Evolutionary conservation across 1,284 basidiomycete genomes (phyloP).

Genomic region (Cutaneotrichosporon mucoides): DNA sequence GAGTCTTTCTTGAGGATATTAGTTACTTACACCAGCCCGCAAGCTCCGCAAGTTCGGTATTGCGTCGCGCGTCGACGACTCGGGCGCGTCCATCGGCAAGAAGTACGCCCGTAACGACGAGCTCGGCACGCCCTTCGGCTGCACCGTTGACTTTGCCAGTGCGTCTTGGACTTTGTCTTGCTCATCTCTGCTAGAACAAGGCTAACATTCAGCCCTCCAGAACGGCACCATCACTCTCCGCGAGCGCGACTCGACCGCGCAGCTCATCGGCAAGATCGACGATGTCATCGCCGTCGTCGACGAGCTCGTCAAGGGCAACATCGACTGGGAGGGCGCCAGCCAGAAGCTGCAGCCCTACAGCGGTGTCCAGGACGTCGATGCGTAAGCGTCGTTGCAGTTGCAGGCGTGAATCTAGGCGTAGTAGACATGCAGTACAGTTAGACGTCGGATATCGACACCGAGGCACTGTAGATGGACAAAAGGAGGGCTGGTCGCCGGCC

Average conservation of each 20-base stretch:
- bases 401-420: too few relatives aligned
- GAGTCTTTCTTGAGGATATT: constrained; percentile 49
- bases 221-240: constrained; percentile 85
- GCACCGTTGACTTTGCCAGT: constrained; percentile 98
- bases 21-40: constrained; percentile 56
- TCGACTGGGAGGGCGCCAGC: constrained; percentile 77
- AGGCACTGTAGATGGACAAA: too few relatives aligned
- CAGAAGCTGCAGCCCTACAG: constrained; percentile 72
- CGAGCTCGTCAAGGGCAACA: constrained; percentile 66
- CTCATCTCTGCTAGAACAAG: neutral
- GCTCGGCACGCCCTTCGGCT: constrained; percentile 92
- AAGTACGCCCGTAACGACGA: constrained; percentile 98
- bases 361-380: constrained; percentile 78
- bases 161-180: constrained; percentile 47
- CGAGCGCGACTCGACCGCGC: constrained; percentile 90
- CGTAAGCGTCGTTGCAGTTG: constrained; percentile 10
- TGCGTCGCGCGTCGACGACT: constrained; percentile 91
- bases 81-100: constrained; percentile 89
- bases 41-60: constrained; percentile 84
- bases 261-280: constrained; percentile 89
- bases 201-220: constrained; percentile 59
- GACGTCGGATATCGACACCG: too few relatives aligned
- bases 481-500: too few relatives aligned
- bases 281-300: constrained; percentile 78
- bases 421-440: too few relatives aligned